Percentiles rank a stretch among this genome's conserved stretches.
phyloP scores from a whole-genome alignment of 371 early-diverging fungal genomes.

The Smittium mucronatum region DNA sequence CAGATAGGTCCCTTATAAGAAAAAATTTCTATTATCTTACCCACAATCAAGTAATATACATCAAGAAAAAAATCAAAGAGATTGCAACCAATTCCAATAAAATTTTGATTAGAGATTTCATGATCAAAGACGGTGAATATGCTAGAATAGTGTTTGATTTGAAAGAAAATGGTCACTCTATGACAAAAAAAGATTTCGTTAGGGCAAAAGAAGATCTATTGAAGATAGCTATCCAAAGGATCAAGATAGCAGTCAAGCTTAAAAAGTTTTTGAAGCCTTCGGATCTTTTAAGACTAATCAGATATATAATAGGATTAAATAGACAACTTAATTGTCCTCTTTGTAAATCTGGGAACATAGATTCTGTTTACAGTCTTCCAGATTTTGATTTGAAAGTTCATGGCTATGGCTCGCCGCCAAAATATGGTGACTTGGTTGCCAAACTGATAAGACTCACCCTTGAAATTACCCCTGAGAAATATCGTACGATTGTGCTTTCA shows the following conservation, averaged over 20 bases:
- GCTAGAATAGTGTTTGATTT: background rate
- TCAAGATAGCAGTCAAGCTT: background rate
- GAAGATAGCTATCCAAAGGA: background rate
- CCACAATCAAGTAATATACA: background rate
- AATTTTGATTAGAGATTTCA: background rate
- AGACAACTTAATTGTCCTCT: background rate
- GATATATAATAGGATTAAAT: background rate
- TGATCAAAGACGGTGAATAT: background rate
- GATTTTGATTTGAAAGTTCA: background rate
- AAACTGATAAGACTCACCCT: background rate
- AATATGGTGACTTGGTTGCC: background rate
- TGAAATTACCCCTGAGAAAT: background rate
- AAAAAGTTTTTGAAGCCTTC: background rate
- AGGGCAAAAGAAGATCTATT: background rate
- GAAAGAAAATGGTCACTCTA: background rate
- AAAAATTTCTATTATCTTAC: background rate
- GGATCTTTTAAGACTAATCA: background rate
- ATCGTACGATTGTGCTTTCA: background rate
- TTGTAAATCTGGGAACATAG: background rate
- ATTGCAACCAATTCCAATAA: background rate
- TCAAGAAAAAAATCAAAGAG: background rate
- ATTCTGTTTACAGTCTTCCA: background rate
- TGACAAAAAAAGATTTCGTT: background rate
- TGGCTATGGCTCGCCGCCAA: background rate
- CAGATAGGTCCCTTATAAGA: background rate